A percentile compares a stretch with the other conserved stretches of the same genome.
Conservation (phyloP, 1,284 basidiomycete species). For the Athelia sp. region DNA sequence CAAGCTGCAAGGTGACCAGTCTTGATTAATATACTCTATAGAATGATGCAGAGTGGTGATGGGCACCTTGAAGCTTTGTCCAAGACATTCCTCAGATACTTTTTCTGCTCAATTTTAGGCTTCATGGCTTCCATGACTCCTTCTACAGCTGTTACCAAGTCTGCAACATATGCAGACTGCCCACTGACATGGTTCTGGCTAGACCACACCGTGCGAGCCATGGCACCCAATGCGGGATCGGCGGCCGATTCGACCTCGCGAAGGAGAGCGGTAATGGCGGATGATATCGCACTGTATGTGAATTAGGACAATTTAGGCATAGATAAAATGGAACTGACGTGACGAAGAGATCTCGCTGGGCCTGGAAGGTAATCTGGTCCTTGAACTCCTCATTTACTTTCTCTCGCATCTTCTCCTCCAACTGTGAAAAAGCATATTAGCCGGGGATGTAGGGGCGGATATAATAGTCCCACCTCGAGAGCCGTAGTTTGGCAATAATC, state of each 20-base stretch:
- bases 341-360: slow-evolving; percentile 85
- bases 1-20: slow-evolving; percentile 43
- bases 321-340: slow-evolving; percentile 41
- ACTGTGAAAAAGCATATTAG: slow-evolving; percentile 35
- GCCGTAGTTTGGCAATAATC: slow-evolving; percentile 97
- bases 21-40: slow-evolving; percentile 1
- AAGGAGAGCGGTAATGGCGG: slow-evolving; percentile 72
- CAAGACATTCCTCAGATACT: slow-evolving; percentile 85
- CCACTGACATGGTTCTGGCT: slow-evolving; percentile 79
- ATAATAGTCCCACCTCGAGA: slow-evolving; percentile 52
- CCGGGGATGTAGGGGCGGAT: too few relatives aligned
- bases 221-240: slow-evolving; percentile 70
- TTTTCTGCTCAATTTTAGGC: slow-evolving; percentile 85
- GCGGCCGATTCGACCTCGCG: slow-evolving; percentile 79
- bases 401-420: slow-evolving; percentile 88
- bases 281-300: slow-evolving; percentile 68
- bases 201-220: slow-evolving; percentile 77
- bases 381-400: slow-evolving; percentile 75
- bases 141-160: slow-evolving; percentile 64
- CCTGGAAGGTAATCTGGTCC: slow-evolving; percentile 78
- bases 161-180: slow-evolving; percentile 75
- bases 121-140: slow-evolving; percentile 63
- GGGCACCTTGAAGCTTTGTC: slow-evolving; percentile 85
- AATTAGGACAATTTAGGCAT: slow-evolving; percentile 6
- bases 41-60: not conserved